Evolutionary conservation across 139 green algal species (phyloP).

Genomic region (Zygnema circumcarinatum): DNA sequence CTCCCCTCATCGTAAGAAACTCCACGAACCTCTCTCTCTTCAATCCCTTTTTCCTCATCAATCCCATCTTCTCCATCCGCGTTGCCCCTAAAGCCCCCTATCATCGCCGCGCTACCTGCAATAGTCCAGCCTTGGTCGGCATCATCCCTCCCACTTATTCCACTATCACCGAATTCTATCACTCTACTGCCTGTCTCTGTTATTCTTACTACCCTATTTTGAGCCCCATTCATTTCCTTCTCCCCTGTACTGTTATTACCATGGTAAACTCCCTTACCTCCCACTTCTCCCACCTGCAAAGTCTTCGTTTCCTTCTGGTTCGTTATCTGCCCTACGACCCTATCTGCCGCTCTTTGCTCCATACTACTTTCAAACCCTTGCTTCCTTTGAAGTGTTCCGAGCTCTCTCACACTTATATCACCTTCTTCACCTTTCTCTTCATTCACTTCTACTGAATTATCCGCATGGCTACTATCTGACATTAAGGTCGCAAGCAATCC

Average conservation of each 20-base stretch:
- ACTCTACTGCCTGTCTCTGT: not conserved
- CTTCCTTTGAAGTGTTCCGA: too few relatives aligned
- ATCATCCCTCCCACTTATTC: not conserved
- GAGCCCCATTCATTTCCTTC: not conserved
- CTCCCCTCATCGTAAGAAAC: too few relatives aligned
- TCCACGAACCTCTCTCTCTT: too few relatives aligned
- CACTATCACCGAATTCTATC: not conserved
- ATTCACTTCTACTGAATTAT: too few relatives aligned
- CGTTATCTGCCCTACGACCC: not conserved
- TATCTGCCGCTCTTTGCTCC: too few relatives aligned
- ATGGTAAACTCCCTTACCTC: not conserved
- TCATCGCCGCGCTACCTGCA: not conserved
- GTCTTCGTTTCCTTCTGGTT: not conserved
- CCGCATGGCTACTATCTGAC: too few relatives aligned
- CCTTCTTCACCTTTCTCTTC: too few relatives aligned
- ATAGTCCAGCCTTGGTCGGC: not conserved
- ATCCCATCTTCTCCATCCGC: not conserved
- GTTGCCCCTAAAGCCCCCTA: not conserved
- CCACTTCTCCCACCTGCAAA: not conserved
- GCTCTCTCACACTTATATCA: too few relatives aligned
- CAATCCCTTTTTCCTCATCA: too few relatives aligned
- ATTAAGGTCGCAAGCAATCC: too few relatives aligned
- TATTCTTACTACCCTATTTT: not conserved
- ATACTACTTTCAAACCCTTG: too few relatives aligned
- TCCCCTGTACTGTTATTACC: too few relatives aligned